Percentiles rank a stretch among this genome's conserved stretches.
Conservation (phyloP, 306 rosid genomes). For the Cucurbita ficifolia region DNA sequence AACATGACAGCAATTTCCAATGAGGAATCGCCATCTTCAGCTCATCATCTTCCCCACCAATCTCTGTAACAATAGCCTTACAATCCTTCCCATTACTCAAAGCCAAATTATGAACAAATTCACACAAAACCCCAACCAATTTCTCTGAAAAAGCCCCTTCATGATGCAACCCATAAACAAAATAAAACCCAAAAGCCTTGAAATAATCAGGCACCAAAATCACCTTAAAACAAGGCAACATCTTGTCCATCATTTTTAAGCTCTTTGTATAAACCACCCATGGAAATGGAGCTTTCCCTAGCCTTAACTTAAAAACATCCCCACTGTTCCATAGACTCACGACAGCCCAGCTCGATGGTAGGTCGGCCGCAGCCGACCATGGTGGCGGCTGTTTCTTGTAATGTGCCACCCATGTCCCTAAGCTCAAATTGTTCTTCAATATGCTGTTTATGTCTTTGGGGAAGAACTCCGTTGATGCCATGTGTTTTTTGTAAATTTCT, state of each 20-base stretch:
- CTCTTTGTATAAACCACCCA: conserved; percentile 51
- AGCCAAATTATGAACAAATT: conserved; percentile 67
- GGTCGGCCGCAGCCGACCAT: not conserved
- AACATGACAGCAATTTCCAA: conserved; percentile 65
- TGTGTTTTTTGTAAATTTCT: conserved; percentile 45
- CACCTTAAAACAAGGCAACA: conserved; percentile 68
- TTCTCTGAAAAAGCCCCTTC: conserved; percentile 67
- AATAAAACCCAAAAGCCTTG: conserved; percentile 76
- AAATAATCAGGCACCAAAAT: conserved; percentile 52
- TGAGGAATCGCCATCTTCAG: conserved; percentile 63
- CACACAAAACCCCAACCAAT: conserved; percentile 49
- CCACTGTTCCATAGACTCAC: conserved; percentile 88
- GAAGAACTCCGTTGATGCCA: conserved; percentile 59
- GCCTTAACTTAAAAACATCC: conserved; percentile 47
- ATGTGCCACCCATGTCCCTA: conserved; percentile 87
- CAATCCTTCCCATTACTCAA: conserved; percentile 27
- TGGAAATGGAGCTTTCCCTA: conserved; percentile 58
- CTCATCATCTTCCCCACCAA: conserved; percentile 42
- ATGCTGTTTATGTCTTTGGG: conserved; percentile 58
- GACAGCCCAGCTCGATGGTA: conserved; percentile 65
- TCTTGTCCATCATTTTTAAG: conserved; percentile 43
- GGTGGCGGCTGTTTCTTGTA: conserved; percentile 29
- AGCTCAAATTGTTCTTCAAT: conserved; percentile 47
- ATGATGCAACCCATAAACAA: conserved; percentile 60
- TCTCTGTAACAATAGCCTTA: conserved; percentile 63